Base-by-base conservation (phyloP, 1,284 basidiomycete species). In the Ustilago esculenta region DNA sequence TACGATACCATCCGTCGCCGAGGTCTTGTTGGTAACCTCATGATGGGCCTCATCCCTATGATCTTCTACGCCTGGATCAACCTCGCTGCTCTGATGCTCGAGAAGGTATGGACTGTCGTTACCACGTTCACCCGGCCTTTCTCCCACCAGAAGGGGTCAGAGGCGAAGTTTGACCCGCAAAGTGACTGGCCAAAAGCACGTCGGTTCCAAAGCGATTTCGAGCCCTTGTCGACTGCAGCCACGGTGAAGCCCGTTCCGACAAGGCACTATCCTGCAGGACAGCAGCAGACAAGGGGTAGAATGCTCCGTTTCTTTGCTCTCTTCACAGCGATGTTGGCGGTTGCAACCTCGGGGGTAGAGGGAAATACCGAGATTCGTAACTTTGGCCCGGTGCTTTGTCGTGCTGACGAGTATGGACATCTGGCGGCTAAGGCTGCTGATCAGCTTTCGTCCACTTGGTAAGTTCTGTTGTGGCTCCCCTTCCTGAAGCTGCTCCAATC, bases 1-100 rank as follows among this genome's bases (percentile, higher is more conserved):
- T 88, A 86, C 86, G 88, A 89, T 32, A 88, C 88, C 1, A 86
- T 89, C 53, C 84, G 82, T 9, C 84, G 88, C 0, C 82, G 88
- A 40, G 88, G 88, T 0, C n/a, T 86, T 1, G 65, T 85, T 0
- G 88, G 88, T 0, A 89, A 89, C 72, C 55, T 89, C 4, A 79
- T 86, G 47, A 88, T 89, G 88, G 88, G 55, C 14, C 40, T 76
- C 23, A 82, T 82, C 15, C 82, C 82, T 0, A 83, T 83, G 82
- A 24, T 74, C 11, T 85, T 85, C 59, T 85, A 85, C 50, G 83
- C 80, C 10, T 44, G 73, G n/a, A 64, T 85, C 48, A 85, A 84
- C 50, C 64, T 81, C 5, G 6, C 67, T 0, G 84, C 83, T 0
- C 76, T 75, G 20, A 1, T 79, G 0, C 40, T 82, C 0, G 83